phyloP scores from a whole-genome alignment of 225 moss, liverwort and hornwort genomes.

The Pseudoscleropodium purum region DNA sequence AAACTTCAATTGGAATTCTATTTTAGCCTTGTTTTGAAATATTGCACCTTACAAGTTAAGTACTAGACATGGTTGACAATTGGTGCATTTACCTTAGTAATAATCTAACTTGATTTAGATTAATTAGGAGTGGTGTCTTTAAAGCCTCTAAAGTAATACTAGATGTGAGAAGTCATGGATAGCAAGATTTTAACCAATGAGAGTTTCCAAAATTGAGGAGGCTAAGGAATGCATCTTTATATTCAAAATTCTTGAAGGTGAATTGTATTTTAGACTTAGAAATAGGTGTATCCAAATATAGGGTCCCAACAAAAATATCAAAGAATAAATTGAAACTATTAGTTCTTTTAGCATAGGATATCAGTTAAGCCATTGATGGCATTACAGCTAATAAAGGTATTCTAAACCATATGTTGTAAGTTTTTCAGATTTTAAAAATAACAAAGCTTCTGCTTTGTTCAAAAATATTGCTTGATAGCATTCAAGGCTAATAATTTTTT shows the following conservation, averaged over 20 bases:
- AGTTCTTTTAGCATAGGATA: neutral
- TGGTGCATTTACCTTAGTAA: no score
- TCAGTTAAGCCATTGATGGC: neutral
- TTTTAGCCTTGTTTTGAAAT: no score
- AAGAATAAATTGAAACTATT: neutral
- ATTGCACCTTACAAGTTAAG: no score
- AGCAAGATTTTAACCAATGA: neutral
- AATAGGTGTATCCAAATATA: neutral
- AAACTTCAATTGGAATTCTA: no score
- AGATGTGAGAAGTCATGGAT: neutral
- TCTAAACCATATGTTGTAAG: neutral
- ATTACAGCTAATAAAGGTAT: neutral
- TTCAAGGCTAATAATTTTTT: neutral
- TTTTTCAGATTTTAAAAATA: neutral
- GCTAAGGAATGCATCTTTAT: neutral
- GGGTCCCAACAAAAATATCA: neutral
- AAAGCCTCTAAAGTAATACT: no score
- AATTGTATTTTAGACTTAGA: neutral
- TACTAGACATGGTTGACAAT: no score
- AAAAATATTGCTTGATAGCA: rapidly evolving
- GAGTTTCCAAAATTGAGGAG: neutral
- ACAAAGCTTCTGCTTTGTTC: neutral
- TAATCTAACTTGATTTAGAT: no score
- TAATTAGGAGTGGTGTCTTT: no score
- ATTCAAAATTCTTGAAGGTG: rapidly evolving